Conservation (phyloP, 2,329 filamentous ascomycete genomes). For the Colletotrichum sp. region DNA sequence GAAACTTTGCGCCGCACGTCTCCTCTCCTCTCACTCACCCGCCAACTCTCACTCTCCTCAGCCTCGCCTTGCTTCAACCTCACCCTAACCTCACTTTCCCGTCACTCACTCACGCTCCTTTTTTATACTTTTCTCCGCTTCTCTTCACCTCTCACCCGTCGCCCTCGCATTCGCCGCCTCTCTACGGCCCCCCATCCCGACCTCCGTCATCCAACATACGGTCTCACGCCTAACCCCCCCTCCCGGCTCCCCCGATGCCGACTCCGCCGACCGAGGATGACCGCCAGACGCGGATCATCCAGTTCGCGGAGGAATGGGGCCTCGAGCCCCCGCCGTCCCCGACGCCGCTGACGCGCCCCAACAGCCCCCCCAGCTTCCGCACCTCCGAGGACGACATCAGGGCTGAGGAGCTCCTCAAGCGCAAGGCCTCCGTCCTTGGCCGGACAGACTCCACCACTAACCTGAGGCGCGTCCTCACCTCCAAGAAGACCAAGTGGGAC, state of each 20-base stretch:
- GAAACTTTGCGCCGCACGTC: slow-evolving; percentile 21
- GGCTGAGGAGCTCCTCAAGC: slow-evolving; percentile 61
- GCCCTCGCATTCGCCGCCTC: neutral
- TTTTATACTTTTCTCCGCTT: neutral
- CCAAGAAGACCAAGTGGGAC: slow-evolving; percentile 57
- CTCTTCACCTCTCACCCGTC: neutral
- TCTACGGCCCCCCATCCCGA: neutral
- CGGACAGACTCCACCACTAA: slow-evolving; percentile 32
- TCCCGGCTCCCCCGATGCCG: slow-evolving; percentile 15
- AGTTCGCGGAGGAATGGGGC: slow-evolving; percentile 56
- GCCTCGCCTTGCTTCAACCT: neutral
- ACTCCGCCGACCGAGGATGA: slow-evolving; percentile 26
- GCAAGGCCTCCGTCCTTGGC: slow-evolving; percentile 35
- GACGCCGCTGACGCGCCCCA: slow-evolving; percentile 45
- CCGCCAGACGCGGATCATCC: slow-evolving; percentile 52
- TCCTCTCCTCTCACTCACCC: slow-evolving; percentile 1
- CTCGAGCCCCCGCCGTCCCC: slow-evolving; percentile 46
- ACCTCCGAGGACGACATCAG: slow-evolving; percentile 53
- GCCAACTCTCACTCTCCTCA: neutral
- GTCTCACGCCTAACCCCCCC: neutral
- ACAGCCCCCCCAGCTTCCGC: slow-evolving; percentile 46
- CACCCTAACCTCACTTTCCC: neutral
- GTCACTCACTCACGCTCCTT: neutral
- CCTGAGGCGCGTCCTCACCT: slow-evolving; percentile 47
- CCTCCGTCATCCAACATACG: neutral